A percentile compares a stretch with the other conserved stretches of the same genome.
These are phyloP conservation scores for Leccinum uliginosum DNA, from an alignment of 768 basidiomycete species.

Conservation along the genomic window DNA sequence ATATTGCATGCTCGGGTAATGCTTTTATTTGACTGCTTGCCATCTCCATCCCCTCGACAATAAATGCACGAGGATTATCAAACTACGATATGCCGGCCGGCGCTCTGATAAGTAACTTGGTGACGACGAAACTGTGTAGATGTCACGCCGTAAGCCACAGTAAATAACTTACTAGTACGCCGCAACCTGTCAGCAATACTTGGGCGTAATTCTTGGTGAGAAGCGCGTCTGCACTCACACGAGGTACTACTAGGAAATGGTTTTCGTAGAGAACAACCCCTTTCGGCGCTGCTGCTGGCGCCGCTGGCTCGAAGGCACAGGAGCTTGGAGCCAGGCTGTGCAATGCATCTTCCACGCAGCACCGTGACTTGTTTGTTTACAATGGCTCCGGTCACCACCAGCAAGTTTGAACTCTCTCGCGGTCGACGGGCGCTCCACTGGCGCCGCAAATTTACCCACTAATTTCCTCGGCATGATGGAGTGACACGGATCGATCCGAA, in stretches of 20 bases:
- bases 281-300: neutral
- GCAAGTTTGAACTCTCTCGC: neutral
- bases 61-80: neutral
- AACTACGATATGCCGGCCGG: neutral
- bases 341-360: neutral
- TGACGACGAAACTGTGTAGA: neutral
- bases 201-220: too few relatives aligned
- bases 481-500: neutral
- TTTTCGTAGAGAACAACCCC: neutral
- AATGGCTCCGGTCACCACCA: neutral
- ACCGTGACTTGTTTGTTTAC: neutral
- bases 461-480: neutral
- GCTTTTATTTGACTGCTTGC: neutral
- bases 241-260: neutral
- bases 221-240: neutral
- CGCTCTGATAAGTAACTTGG: neutral
- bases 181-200: too few relatives aligned
- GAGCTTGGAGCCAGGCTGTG: neutral
- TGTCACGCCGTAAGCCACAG: neutral
- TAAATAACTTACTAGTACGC: neutral
- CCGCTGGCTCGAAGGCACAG: neutral
- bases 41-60: neutral
- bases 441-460: neutral
- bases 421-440: neutral
- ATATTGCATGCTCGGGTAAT: neutral